Conservation (phyloP, 2,329 filamentous ascomycete genomes). For the Aspergillus amoenus region DNA sequence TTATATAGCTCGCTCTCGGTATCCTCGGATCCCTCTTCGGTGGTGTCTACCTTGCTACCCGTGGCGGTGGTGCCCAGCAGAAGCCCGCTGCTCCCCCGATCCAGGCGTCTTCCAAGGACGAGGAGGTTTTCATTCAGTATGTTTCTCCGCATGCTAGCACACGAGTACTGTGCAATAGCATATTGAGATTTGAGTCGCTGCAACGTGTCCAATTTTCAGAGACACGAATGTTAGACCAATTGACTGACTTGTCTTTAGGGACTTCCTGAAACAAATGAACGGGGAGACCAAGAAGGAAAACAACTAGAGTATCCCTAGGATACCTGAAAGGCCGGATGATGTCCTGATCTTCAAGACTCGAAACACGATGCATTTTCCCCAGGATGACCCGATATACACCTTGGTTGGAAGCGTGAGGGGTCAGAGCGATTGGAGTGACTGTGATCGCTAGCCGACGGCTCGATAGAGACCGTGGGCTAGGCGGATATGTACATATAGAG, state of each 20-base stretch:
- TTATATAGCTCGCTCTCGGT: slow-evolving; percentile 59
- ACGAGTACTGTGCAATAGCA: neutral
- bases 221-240: neutral
- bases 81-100: slow-evolving; percentile 56
- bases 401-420: neutral
- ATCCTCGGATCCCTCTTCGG: slow-evolving; percentile 53
- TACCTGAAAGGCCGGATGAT: slow-evolving; percentile 13
- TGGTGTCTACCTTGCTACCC: slow-evolving; percentile 46
- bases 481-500: slow-evolving; percentile 31
- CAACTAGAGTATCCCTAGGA: slow-evolving; percentile 28
- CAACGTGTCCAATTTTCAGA: neutral
- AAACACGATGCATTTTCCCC: neutral
- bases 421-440: slow-evolving; percentile 2
- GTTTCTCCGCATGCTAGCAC: slow-evolving; percentile 27
- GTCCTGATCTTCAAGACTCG: neutral
- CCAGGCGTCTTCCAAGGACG: slow-evolving; percentile 65
- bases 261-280: slow-evolving; percentile 52
- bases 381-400: neutral
- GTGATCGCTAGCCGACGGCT: slow-evolving; percentile 2
- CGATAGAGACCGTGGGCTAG: slow-evolving; percentile 2
- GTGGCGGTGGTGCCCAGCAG: slow-evolving; percentile 44
- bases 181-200: neutral
- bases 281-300: slow-evolving; percentile 48
- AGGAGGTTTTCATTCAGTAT: slow-evolving; percentile 69
- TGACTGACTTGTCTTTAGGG: slow-evolving; percentile 32